Conservation (phyloP, 2,329 filamentous ascomycete species). For the Xylariaceae sp. region DNA sequence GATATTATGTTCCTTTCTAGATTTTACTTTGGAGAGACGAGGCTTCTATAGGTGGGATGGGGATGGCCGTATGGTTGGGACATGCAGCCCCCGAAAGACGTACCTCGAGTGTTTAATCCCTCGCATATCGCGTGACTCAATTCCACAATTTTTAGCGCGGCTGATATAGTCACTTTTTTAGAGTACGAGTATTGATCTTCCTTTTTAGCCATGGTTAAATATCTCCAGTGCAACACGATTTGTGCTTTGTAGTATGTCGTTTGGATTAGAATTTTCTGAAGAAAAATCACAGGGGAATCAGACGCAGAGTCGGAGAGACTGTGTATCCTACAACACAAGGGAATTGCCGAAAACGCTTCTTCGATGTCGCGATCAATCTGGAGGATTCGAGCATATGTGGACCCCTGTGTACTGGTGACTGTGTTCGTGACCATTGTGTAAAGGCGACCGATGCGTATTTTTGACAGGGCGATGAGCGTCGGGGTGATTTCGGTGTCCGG, state of each 20-base stretch:
- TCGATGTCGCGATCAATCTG: conserved; percentile 22
- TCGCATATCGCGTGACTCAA: conserved; percentile 12
- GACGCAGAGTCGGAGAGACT: conserved; percentile 16
- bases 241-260: conserved; percentile 29
- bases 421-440: conserved; percentile 15
- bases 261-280: conserved; percentile 26
- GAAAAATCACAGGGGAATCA: conserved; percentile 24
- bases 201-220: conserved; percentile 15
- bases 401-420: conserved; percentile 15
- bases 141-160: conserved; percentile 15
- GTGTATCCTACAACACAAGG: conserved; percentile 20
- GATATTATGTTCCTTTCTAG: too few species aligned
- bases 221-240: conserved; percentile 30
- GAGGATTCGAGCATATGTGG: conserved; percentile 19
- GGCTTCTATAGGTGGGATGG: too few species aligned
- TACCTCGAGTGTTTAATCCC: conserved; percentile 13
- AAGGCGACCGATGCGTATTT: conserved; percentile 16
- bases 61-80: too few species aligned
- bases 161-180: conserved; percentile 12
- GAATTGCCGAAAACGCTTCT: conserved; percentile 20
- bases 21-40: too few species aligned
- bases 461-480: conserved; percentile 21
- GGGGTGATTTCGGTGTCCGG: conserved; percentile 30
- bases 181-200: conserved; percentile 24
- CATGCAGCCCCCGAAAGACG: too few species aligned